Percentiles rank a stretch among this genome's conserved stretches.
phyloP scores from a whole-genome alignment of 768 basidiomycete genomes.

The Lactarius quietus region DNA sequence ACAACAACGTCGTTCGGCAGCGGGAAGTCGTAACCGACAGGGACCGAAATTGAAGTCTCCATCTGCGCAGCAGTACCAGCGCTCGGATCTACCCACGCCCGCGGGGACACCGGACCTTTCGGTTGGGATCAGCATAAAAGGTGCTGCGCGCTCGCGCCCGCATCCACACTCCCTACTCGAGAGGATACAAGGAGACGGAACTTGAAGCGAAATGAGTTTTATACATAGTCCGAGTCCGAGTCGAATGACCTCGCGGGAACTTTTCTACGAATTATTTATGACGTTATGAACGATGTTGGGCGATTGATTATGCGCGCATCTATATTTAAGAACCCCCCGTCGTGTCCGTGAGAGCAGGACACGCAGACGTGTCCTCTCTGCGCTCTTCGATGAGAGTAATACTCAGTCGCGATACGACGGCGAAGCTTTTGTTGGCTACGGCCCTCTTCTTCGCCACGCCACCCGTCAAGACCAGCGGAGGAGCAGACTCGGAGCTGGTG shows the following conservation, averaged over 20 bases:
- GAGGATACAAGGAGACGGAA: conserved; percentile 21
- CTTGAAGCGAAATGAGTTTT: not conserved
- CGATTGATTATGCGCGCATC: too few relatives aligned
- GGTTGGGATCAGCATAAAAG: conserved; percentile 24
- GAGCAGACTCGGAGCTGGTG: not conserved
- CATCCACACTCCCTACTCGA: conserved; percentile 19
- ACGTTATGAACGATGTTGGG: not conserved
- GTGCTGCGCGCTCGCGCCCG: conserved; percentile 18
- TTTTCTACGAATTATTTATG: not conserved
- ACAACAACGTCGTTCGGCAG: not conserved
- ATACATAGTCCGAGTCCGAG: not conserved
- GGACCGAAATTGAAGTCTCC: conserved; percentile 8
- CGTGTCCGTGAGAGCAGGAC: not conserved
- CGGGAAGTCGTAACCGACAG: not conserved
- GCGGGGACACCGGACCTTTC: not conserved
- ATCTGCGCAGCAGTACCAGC: not conserved
- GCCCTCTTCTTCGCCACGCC: not conserved
- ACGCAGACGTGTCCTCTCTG: not conserved
- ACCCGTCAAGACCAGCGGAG: not conserved
- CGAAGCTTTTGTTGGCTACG: not conserved
- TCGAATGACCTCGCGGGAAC: not conserved
- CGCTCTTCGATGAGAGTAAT: not conserved
- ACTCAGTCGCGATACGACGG: not conserved
- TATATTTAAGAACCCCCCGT: not conserved
- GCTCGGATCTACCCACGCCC: not conserved